These are phyloP conservation scores for Phaeosphaeriaceae sp. DNA, from an alignment of 2,329 filamentous ascomycete genomes.

Conservation along the genomic window DNA sequence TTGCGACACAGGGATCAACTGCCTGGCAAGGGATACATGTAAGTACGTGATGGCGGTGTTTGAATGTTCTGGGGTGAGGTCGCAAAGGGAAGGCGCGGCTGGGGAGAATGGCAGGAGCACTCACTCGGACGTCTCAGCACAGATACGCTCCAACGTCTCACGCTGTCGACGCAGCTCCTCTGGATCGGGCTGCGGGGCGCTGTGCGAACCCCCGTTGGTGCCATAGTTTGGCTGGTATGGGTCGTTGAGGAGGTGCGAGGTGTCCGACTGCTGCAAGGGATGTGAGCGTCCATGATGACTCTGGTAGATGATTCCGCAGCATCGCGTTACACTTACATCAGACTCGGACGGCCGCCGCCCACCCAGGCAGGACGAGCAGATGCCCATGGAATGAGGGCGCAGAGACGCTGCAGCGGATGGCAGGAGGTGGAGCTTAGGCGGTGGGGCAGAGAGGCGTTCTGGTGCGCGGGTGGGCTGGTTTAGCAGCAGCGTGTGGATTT, in stretches of 20 bases:
- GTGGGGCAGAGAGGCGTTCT: neutral
- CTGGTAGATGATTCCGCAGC: constrained; percentile 7
- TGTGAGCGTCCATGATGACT: constrained; percentile 27
- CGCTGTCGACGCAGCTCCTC: constrained; percentile 58
- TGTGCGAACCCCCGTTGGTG: constrained; percentile 45
- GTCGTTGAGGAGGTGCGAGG: constrained; percentile 55
- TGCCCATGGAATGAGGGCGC: constrained; percentile 51
- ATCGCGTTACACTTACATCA: constrained; percentile 47
- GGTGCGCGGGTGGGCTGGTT: constrained; percentile 1
- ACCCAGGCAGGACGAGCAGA: constrained; percentile 58
- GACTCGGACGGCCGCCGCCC: constrained; percentile 52
- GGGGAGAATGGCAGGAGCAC: constrained; percentile 18
- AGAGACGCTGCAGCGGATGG: constrained; percentile 3
- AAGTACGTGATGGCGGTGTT: constrained; percentile 2
- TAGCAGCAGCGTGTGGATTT: constrained; percentile 8
- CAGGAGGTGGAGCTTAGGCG: neutral
- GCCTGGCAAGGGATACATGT: constrained; percentile 52
- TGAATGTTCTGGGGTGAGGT: neutral
- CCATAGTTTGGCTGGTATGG: constrained; percentile 55
- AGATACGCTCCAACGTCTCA: constrained; percentile 58
- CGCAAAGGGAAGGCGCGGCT: constrained; percentile 7
- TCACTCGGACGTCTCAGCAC: constrained; percentile 57
- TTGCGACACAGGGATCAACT: constrained; percentile 59
- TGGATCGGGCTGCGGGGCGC: constrained; percentile 53
- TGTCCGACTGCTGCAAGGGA: constrained; percentile 52